Evolutionary conservation across 2,329 filamentous ascomycete genomes (phyloP), one percentile per base, ranked within the genome.

Genomic region (Aspergillus pseudonomiae): DNA sequence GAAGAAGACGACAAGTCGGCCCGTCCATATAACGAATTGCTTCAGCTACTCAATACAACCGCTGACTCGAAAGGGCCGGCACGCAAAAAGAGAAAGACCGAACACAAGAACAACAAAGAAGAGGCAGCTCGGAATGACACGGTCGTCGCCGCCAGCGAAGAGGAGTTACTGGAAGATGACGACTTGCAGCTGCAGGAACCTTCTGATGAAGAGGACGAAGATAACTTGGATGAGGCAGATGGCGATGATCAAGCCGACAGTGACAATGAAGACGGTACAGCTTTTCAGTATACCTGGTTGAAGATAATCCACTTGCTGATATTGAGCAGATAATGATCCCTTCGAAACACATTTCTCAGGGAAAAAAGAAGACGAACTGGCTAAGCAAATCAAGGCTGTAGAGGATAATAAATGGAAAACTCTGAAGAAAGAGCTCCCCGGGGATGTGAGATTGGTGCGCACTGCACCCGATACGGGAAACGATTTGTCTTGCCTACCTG

Each of bases 311-410:
- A 48, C 41, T 63, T 36, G 52, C 56, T 84, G 86, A 50, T 82
- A 85, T 16, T 82, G 84, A 55, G 82, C 87, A 66, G 75, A 80
- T 32, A 79, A 79, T 6, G 91, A 96, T 75, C 90, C 92, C 0
- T 97, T 96, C 72, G 91, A 95, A 67, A 79, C 82, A 9, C 94
- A 97, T 78, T 96, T 96, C 74, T 86, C 88, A 39, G 83, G 83
- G 48, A 87, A 89, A 0, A 85, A 94, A 53, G 86, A 91, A 56
- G 82, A 84, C 6, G 78, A 85, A 48, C 79, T 93, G 9, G 79
- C 84, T 1, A 79, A 80, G 68, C 85, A 78, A 41, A 72, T 86
- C 41, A 78, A 83, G 63, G 77, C 80, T 24, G 79, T 83, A 34
- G 73, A 78, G 7, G 73, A 79, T 12, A 83, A 82, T 52, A 78